Conservation (phyloP, 345 rosid species). For the Citrus trifoliata region DNA sequence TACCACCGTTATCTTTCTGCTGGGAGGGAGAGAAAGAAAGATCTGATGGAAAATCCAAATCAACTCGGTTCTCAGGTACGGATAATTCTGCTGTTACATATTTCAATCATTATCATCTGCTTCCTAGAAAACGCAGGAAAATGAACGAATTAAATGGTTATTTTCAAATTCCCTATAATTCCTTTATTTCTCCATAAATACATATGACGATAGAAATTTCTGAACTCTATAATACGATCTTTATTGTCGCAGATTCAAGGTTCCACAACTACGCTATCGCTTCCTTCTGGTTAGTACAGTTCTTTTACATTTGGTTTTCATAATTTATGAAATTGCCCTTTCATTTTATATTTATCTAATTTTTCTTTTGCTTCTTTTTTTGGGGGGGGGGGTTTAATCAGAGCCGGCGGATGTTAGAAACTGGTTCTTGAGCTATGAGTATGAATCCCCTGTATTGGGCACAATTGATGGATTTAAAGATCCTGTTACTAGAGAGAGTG, state of each 20-base stretch:
- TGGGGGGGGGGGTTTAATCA: no score
- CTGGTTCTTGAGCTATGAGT: no score
- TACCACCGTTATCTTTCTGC: no score
- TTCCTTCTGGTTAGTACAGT: constrained; percentile 25
- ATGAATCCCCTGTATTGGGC: no score
- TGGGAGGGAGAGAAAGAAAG: no score
- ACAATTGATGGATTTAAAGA: no score
- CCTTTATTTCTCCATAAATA: neutral
- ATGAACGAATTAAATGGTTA: neutral
- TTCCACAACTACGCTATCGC: constrained; percentile 14
- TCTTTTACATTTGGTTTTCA: neutral
- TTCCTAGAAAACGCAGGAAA: neutral
- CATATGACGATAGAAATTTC: neutral
- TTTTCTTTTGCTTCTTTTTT: no score
- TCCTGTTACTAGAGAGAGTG: no score
- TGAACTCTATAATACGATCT: neutral
- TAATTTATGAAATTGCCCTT: neutral
- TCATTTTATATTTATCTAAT: neutral
- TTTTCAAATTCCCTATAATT: neutral
- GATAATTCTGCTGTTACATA: neutral
- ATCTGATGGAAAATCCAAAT: constrained; percentile 2
- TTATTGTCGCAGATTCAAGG: constrained; percentile 6
- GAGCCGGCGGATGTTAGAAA: no score
- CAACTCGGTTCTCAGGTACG: constrained; percentile 11
- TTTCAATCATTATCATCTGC: neutral